Conservation (phyloP, 495 filamentous ascomycete genomes). For the Apodospora peruviana region DNA sequence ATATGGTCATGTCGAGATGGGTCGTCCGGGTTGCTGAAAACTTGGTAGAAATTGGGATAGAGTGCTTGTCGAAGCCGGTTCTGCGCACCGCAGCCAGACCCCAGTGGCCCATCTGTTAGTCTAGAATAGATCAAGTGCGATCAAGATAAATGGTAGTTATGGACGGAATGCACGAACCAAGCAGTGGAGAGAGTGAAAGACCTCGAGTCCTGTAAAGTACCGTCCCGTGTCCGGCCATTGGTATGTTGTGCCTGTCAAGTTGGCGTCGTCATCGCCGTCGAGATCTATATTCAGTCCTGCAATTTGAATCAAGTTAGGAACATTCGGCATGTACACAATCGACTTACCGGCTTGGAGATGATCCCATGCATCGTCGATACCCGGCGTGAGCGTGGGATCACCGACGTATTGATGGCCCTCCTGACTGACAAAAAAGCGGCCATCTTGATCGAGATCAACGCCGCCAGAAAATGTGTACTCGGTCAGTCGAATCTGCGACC, state of each 20-base stretch:
- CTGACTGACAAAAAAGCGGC: no score
- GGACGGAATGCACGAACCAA: no score
- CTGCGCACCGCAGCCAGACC: not conserved
- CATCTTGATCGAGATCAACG: no score
- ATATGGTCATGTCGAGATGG: slow-evolving; percentile 2
- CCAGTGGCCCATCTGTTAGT: not conserved
- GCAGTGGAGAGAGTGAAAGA: slow-evolving; percentile 5
- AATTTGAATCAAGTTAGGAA: no score
- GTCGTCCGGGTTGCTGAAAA: not conserved
- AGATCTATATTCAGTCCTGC: slow-evolving; percentile 3
- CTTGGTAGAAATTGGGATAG: slow-evolving; percentile 1
- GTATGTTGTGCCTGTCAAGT: not conserved
- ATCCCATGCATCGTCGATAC: no score
- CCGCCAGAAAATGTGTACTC: no score
- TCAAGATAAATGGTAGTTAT: no score
- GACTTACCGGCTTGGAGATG: no score
- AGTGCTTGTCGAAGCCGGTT: slow-evolving; percentile 6
- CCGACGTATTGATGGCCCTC: no score
- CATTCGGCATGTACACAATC: no score
- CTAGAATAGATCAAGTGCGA: not conserved
- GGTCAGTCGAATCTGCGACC: no score
- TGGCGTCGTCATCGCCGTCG: not conserved
- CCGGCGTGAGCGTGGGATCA: no score
- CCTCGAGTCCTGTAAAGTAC: slow-evolving; percentile 4
- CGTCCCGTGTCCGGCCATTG: not conserved